Base-by-base conservation (phyloP, 2,329 filamentous ascomycete species). In the Macrophomina phaseolina region DNA sequence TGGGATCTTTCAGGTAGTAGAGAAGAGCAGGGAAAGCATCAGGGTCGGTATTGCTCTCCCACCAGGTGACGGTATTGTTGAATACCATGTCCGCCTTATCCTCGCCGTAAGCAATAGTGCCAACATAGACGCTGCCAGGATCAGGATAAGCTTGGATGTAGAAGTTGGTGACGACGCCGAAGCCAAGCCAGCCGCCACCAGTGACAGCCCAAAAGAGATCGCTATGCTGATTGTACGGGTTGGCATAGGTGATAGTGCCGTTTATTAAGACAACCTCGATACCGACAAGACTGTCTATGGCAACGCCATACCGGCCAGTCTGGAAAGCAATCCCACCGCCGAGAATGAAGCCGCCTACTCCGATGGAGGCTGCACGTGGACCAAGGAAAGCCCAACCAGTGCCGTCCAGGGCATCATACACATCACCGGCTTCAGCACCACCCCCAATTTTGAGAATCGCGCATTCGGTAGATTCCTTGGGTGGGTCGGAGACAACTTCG, bases 161-260 rank as follows among this genome's bases (percentile, higher is more conserved):
- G 60, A 81, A 81, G 3, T 77, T 72, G 1, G 80, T 81, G 14
- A 81, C 79, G 4, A 81, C 70, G 3, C 80, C 80, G 61, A 82
- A 81, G 69, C 81, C 81, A 66, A 73, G 78, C 65, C 75, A 77
- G n/a, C 80, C 80, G 3, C 80, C 80, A 68, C 81, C 81, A 46
- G 82, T 69, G 28, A 80, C 80, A 53, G 72, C 73, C 69, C 73
- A 81, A 49, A 65, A 65, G 1, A 82, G 75, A 58, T 82, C 79
- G 4, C 72, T 60, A 46, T 74, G 68, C 56, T 71, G 72, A 66
- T 70, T 70, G 62, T 65, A 65, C 0, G 73, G 70, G 48, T 78
- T 82, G 14, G 75, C 81, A 32, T 81, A 71, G 36, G 79, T 71
- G 23, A 81, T 68, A 2, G 73, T 69, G 6, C 79, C 80, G 52